A percentile compares a stretch with the other conserved stretches of the same genome.
phyloP scores from a whole-genome alignment of 164 flowering plant species.

The Aristolochia californica region DNA sequence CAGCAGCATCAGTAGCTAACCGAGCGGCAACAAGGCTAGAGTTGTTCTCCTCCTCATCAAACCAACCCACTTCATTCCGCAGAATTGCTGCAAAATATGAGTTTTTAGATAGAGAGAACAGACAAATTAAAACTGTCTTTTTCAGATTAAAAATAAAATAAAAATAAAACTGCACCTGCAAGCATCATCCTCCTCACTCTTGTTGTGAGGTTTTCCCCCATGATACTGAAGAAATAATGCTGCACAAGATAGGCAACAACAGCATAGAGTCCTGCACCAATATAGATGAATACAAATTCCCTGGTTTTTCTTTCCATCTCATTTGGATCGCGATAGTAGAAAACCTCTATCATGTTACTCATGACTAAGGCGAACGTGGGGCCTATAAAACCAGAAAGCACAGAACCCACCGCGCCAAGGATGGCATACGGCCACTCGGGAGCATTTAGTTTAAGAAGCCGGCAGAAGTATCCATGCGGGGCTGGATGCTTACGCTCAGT shows the following conservation, averaged over 20 bases:
- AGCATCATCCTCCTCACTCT: slow-evolving; percentile 98
- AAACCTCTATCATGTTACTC: slow-evolving; percentile 98
- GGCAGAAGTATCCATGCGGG: slow-evolving; percentile 66
- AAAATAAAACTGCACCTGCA: slow-evolving; percentile 42
- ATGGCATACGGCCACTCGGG: slow-evolving; percentile 98
- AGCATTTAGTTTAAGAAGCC: slow-evolving; percentile 76
- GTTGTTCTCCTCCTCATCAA: slow-evolving; percentile 93
- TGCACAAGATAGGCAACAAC: slow-evolving; percentile 83
- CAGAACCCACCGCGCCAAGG: slow-evolving; percentile 83
- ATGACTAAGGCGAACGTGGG: slow-evolving; percentile 96
- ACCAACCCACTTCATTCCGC: slow-evolving; percentile 98
- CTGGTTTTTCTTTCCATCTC: slow-evolving; percentile 82
- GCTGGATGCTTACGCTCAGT: slow-evolving; percentile 70
- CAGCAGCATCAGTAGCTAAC: slow-evolving; percentile 88
- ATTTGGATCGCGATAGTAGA: slow-evolving; percentile 66
- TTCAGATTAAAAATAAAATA: background rate
- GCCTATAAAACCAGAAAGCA: slow-evolving; percentile 86
- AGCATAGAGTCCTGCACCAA: slow-evolving; percentile 88
- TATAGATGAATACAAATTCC: slow-evolving; percentile 81
- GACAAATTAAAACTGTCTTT: background rate
- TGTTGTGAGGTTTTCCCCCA: slow-evolving; percentile 96
- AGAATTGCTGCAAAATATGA: slow-evolving; percentile 47
- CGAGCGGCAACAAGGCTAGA: slow-evolving; percentile 90
- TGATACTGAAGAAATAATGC: slow-evolving; percentile 92
- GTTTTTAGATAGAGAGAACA: background rate